Percentiles rank a stretch among this genome's conserved stretches.
These are phyloP conservation scores for Mycena kentingensis DNA, from an alignment of 768 basidiomycete genomes.

Conservation along the genomic window DNA sequence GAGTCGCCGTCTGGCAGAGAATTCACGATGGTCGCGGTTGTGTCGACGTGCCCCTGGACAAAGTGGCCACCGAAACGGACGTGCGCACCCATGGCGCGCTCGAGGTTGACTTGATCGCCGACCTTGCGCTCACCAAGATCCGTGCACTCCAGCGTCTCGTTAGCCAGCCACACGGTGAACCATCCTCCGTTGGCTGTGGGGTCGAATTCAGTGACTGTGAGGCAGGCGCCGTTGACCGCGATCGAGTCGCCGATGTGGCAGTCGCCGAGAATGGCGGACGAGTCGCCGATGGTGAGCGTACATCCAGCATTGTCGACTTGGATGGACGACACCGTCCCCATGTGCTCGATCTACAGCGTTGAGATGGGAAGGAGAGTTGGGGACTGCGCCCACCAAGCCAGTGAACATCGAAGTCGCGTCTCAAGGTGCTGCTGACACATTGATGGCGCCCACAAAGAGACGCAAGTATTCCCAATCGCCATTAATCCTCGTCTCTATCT, in stretches of 20 bases:
- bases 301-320: constrained; percentile 73
- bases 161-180: constrained; percentile 95
- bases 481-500: too few relatives aligned
- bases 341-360: constrained; percentile 76
- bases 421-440: too few relatives aligned
- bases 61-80: constrained; percentile 95
- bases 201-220: constrained; percentile 90
- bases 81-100: constrained; percentile 92
- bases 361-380: constrained; percentile 6
- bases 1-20: constrained; percentile 83
- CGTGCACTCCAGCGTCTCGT: constrained; percentile 90
- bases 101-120: constrained; percentile 85
- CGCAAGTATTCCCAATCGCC: too few relatives aligned
- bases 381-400: constrained; percentile 59
- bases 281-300: constrained; percentile 73
- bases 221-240: constrained; percentile 82
- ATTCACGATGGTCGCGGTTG: constrained; percentile 74
- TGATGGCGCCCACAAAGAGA: too few relatives aligned
- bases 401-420: constrained; percentile 68
- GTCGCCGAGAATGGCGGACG: constrained; percentile 76
- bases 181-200: constrained; percentile 61
- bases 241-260: constrained; percentile 95
- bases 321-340: constrained; percentile 73
- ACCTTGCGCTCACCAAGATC: constrained; percentile 86
- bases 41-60: constrained; percentile 97